These are phyloP conservation scores for Astrocystis sublimbata DNA, from an alignment of 495 filamentous ascomycete species.

Conservation along the genomic window DNA sequence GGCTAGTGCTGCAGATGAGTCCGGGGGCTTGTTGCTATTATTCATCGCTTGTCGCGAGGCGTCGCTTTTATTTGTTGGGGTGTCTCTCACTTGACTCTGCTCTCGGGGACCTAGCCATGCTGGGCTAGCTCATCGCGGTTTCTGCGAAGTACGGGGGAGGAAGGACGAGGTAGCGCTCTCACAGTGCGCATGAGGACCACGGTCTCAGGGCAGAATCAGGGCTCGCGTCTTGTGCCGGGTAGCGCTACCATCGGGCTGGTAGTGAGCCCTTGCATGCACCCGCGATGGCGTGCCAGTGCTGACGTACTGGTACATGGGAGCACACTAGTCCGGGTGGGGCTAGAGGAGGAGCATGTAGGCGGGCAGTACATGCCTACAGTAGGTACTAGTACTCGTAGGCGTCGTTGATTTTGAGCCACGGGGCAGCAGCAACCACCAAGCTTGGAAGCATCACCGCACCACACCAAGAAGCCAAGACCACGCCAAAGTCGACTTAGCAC, in stretches of 20 bases:
- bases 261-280: background rate
- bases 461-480: background rate
- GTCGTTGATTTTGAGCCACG: too few species aligned
- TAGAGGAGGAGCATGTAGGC: too few species aligned
- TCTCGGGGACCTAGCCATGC: background rate
- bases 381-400: too few species aligned
- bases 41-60: conserved; percentile 16
- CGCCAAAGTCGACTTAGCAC: too few species aligned
- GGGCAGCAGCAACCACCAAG: background rate
- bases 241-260: conserved; percentile 2
- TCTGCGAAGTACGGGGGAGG: background rate
- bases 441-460: background rate
- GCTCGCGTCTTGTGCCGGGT: background rate
- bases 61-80: conserved; percentile 9
- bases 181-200: conserved; percentile 1
- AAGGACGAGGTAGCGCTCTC: background rate
- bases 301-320: conserved; percentile 6
- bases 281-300: background rate
- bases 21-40: background rate
- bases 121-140: background rate
- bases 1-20: background rate
- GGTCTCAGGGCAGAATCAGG: too few species aligned
- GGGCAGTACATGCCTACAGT: too few species aligned
- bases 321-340: too few species aligned
- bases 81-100: conserved; percentile 11